These are phyloP conservation scores for Thraustochytrium sp. DNA, from an alignment of 352 stramenopile species.

Conservation along the genomic window DNA sequence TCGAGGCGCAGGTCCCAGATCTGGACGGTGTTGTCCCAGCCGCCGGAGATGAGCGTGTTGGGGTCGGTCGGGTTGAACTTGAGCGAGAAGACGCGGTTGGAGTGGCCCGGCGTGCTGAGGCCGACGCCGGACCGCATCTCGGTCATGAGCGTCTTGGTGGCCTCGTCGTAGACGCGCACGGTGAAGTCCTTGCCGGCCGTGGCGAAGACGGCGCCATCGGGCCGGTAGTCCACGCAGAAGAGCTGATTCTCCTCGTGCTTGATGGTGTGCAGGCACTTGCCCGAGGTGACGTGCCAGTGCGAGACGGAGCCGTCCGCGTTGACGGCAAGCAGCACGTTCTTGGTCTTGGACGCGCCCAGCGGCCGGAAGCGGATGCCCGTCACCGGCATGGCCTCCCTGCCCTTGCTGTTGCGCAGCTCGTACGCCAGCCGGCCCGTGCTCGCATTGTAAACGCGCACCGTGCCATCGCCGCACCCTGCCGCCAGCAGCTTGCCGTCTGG, in stretches of 20 bases:
- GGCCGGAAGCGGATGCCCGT: conserved; percentile 74
- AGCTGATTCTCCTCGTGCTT: conserved; percentile 57
- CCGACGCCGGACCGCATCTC: conserved; percentile 49
- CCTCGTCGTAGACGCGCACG: conserved; percentile 79
- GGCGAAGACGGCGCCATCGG: conserved; percentile 73
- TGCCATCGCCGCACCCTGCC: conserved; percentile 71
- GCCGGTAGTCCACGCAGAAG: conserved; percentile 77
- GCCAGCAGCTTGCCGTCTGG: conserved; percentile 71
- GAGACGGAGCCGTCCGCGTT: conserved; percentile 76
- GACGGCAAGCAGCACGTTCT: conserved; percentile 79
- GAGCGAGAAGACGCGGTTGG: conserved; percentile 81
- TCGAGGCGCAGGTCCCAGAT: conserved; percentile 79
- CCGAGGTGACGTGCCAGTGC: conserved; percentile 84
- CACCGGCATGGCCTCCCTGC: conserved; percentile 68
- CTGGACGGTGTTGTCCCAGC: conserved; percentile 86
- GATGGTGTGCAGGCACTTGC: conserved; percentile 82
- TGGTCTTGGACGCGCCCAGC: conserved; percentile 72
- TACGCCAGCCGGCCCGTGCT: conserved; percentile 69
- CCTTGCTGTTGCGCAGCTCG: conserved; percentile 60
- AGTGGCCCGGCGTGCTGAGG: conserved; percentile 61
- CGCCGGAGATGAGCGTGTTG: conserved; percentile 65
- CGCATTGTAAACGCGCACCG: conserved; percentile 71
- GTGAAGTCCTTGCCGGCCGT: conserved; percentile 75
- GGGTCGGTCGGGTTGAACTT: conserved; percentile 65
- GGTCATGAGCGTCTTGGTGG: conserved; percentile 67